phyloP scores from a whole-genome alignment of 306 rosid genomes.

The Malus sieversii region DNA sequence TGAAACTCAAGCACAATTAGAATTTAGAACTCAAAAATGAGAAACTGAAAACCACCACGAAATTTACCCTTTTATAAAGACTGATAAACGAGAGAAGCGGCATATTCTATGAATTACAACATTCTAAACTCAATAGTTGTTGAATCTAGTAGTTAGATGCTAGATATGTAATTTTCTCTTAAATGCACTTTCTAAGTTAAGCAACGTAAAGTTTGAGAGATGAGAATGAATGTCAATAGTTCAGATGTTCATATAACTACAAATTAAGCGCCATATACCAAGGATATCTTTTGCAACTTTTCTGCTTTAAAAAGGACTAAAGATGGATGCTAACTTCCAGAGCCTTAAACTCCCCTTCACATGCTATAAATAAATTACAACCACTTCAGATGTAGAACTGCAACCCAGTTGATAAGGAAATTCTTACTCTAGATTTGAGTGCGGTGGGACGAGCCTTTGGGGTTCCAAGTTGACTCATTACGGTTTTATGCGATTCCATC shows the following conservation, averaged over 20 bases:
- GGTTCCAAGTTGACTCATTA: conserved; percentile 70
- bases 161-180: neutral
- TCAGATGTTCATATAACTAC: neutral
- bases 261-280: neutral
- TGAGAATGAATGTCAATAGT: neutral
- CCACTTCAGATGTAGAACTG: neutral
- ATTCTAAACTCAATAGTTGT: neutral
- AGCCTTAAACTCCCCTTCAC: conserved; percentile 5
- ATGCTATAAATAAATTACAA: neutral
- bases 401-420: conserved; percentile 1
- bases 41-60: neutral
- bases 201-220: neutral
- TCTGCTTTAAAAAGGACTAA: neutral
- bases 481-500: conserved; percentile 67
- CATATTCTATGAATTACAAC: neutral
- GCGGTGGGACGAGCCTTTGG: conserved; percentile 62
- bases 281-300: neutral
- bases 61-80: conserved; percentile 3
- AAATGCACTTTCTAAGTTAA: neutral
- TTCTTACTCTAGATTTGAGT: conserved; percentile 82
- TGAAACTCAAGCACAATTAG: conserved; percentile 9
- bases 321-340: neutral
- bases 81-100: neutral
- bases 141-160: neutral
- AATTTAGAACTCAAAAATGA: neutral